These are phyloP conservation scores for Penicillium hesseltinei DNA, from an alignment of 2,329 filamentous ascomycete species.

Conservation along the genomic window DNA sequence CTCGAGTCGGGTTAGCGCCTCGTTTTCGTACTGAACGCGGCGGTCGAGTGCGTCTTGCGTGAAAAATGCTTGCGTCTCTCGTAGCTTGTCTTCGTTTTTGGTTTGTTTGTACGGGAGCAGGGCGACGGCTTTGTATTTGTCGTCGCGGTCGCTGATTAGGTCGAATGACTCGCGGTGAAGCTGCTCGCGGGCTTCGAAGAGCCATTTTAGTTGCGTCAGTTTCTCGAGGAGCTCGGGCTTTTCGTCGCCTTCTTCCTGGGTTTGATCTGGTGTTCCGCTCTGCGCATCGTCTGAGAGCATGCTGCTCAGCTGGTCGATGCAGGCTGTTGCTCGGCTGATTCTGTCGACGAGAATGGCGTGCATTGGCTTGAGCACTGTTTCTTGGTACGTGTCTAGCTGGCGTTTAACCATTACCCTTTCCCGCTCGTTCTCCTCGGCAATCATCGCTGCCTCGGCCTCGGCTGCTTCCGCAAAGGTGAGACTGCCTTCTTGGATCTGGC, in stretches of 20 bases:
- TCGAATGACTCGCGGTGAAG: constrained; percentile 84
- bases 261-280: constrained; percentile 70
- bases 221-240: constrained; percentile 92
- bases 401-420: constrained; percentile 72
- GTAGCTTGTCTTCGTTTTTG: constrained; percentile 74
- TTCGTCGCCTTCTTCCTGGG: constrained; percentile 93
- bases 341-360: constrained; percentile 76
- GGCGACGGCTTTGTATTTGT: constrained; percentile 81
- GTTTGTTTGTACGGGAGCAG: constrained; percentile 73
- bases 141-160: constrained; percentile 78
- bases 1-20: constrained; percentile 69
- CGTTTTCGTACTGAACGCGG: constrained; percentile 66
- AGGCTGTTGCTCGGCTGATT: constrained; percentile 68
- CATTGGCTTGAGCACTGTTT: constrained; percentile 75
- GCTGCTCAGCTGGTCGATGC: constrained; percentile 71
- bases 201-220: constrained; percentile 91
- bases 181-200: constrained; percentile 89
- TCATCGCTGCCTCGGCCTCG: constrained; percentile 72
- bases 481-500: constrained; percentile 72
- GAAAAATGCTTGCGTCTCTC: constrained; percentile 79
- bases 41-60: constrained; percentile 72
- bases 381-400: constrained; percentile 82
- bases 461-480: constrained; percentile 82
- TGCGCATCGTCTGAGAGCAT: constrained; percentile 72
- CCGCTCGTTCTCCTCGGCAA: constrained; percentile 65